Base-by-base conservation (phyloP, 2,329 filamentous ascomycete genomes). In the Cladophialophora immunda region DNA sequence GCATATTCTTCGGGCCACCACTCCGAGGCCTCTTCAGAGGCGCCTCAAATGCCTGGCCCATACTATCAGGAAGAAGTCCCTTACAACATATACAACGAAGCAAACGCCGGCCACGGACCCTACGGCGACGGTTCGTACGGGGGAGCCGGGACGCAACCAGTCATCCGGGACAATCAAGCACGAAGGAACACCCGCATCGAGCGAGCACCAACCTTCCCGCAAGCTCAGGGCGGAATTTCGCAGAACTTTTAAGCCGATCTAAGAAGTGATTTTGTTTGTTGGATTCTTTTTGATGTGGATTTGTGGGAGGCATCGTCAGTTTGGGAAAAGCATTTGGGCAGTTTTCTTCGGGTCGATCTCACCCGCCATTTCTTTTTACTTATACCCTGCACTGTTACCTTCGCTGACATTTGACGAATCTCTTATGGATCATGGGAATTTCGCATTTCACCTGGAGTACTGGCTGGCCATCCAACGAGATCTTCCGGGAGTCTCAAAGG, bases 131-230 rank as follows among this genome's bases (percentile, higher is more conserved):
- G 82, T 58, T 80, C 81, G 3, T 87, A 86, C 70, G 84, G 83
- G 45, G 81, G 80, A 45, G 76, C 72, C 27, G 68, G 59, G 57
- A 83, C 82, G 65, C 90, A 92, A 75, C 93, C 95, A 1, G 87
- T 99, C 60, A 97, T 99, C 71, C 89, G 94, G 64, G 95, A 99
- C 78, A 95, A 98, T 71, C 90, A 91, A 70, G 95, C 95, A 30
- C 86, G 95, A 73, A 88, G 95, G 71, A 97, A 97, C 81, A 97
- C 95, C 13, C 89, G 94, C 69, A 98, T 99, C 75, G 94, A 98
- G 81, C 97, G 91, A 77, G 90, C 93, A 2, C 88, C 92, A 53
- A 92, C 95, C 69, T 96, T 92, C 75, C 94, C 94, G 11, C 92
- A 96, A 76, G 67, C 45, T 9, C 93, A 97, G 82, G 89, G 87